Base-by-base conservation (phyloP, 768 basidiomycete genomes). In the Termitomyces sp. region DNA sequence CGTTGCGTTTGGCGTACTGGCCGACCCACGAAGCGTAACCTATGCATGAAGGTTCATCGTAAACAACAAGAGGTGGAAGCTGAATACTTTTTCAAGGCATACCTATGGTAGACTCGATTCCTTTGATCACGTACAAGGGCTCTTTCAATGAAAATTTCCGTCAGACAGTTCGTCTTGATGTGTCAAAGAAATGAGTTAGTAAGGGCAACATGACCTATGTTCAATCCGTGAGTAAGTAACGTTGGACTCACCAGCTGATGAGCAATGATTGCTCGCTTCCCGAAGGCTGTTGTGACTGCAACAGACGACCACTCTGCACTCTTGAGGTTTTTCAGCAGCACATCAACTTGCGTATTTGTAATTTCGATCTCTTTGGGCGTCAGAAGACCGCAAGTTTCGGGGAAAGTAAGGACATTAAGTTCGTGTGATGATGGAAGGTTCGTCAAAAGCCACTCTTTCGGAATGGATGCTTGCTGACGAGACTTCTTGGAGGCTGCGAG, bases 11-110 rank as follows among this genome's bases (percentile, higher is more conserved):
- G 0, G 85, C 79, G 50, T 76, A 77, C 57, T 80, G 74, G 3
- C 84, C 87, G 28, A 90, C 75, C 83, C 83, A 87, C 3, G 86
- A 84, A 8, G 85, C 84, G 63, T 91, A 92, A 2, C 89, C 87
- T 85, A 41, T 1, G 38, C 11, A 40, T 11, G 15, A 15, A 5
- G n/a, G 28, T 26, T 8, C 23, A 17, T 19, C n/a, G 1, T 47
- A 17, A 21, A 49, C 3, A 21, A 17, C n/a, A 31, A 9, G 10
- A 52, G 33, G 3, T 62, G 5, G 41, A 30, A 17, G 50, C 21
- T 17, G 38, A 14, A n/a, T 37, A 15, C 17, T 48, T n/a, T n/a
- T 7, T 8, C 0, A 33, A 9, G 19, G 9, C 42, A n/a, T 66
- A 81, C 84, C 87, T 75, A 89, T 85, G 0, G 81, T 83, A 0